These are phyloP conservation scores for Jimgerdemannia lactiflua DNA, from an alignment of 192 early-diverging fungal genomes.

Conservation along the genomic window DNA sequence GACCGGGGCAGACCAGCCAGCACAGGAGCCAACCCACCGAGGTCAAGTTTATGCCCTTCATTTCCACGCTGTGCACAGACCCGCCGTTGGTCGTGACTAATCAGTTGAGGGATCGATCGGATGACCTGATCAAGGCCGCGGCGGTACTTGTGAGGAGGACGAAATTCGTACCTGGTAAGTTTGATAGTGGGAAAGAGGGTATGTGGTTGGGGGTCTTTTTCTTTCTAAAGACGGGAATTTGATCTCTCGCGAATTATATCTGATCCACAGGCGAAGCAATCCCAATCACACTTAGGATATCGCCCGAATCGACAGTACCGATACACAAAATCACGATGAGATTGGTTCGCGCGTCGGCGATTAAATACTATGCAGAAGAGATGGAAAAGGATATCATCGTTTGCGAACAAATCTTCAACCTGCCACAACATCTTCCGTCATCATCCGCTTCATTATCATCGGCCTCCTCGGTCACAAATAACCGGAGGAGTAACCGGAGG, in stretches of 20 bases:
- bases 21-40: background rate
- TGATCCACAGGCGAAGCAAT: background rate
- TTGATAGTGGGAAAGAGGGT: background rate
- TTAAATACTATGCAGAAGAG: background rate
- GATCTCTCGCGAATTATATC: background rate
- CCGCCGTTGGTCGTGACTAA: background rate
- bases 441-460: background rate
- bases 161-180: background rate
- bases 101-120: background rate
- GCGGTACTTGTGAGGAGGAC: background rate
- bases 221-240: background rate
- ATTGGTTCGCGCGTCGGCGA: background rate
- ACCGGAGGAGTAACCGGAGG: too few species aligned
- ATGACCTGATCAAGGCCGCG: background rate
- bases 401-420: background rate
- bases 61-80: background rate
- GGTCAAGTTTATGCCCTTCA: background rate
- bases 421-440: background rate
- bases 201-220: background rate
- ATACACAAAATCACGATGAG: background rate
- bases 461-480: too few species aligned
- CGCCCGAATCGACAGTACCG: background rate
- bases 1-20: conserved; percentile 5
- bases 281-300: background rate
- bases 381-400: background rate